Base-by-base conservation (phyloP, 2,329 filamentous ascomycete genomes). In the Penicillium sp. region DNA sequence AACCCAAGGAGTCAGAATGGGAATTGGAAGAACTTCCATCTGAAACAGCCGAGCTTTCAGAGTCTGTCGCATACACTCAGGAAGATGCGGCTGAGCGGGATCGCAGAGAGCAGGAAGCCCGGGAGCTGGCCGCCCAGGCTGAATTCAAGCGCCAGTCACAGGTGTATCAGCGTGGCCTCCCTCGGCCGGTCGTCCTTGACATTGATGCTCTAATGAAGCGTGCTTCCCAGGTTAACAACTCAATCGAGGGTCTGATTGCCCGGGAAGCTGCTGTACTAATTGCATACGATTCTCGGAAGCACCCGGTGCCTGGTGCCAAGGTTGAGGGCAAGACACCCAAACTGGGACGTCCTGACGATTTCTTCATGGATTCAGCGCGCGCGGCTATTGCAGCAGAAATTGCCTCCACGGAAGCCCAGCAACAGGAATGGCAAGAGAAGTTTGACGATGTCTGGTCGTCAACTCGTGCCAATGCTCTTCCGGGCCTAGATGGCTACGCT, bases 1-100 rank as follows among this genome's bases (percentile, higher is more conserved):
- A 90, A 68, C 94, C 94, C 0, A 97, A 96, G 69, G 91, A 96
- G 68, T 89, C 86, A 0, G 92, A 97, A 62, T 97, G 90, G 88
- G 94, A 97, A 64, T 85, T 97, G 44, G 93, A 97, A 63, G 75
- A 77, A 70, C 77, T 96, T 31, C 93, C 93, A 0, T 91, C 95
- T 40, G 92, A 96, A 60, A 82, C 89, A 60, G 79, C 83, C 58
- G 90, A 94, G 63, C 67, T 77, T 3, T 73, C 72, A 18, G 68
- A 70, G 2, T 72, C 72, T 2, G 77, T 81, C 43, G 81, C 86
- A 49, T 68, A 82, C 7, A 78, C 77, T n/a, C 83, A 84, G 66
- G 86, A 88, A 71, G 85, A 88, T 67, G 81, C 85, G 23, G 91
- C 89, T 15, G 86, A 92, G 61, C 85, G 89, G 33, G 91, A 96